Percentiles rank a stretch among this genome's conserved stretches.
phyloP scores from a whole-genome alignment of 345 rosid species.

The Salix exigua region DNA sequence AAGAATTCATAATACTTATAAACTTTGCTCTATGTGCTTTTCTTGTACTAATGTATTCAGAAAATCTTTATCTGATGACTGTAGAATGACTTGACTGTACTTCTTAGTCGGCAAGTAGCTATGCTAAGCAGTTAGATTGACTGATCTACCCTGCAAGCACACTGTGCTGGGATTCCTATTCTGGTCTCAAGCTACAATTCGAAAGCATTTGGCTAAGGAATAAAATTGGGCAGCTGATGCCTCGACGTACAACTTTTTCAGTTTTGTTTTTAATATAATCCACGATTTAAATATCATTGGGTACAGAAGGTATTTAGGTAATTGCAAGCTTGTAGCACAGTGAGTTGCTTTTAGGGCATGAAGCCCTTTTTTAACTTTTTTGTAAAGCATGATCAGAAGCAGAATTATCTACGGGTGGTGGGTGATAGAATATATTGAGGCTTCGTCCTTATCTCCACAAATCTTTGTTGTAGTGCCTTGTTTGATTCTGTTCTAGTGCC shows the following conservation, averaged over 20 bases:
- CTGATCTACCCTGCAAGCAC: neutral
- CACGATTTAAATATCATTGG: neutral
- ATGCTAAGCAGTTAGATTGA: neutral
- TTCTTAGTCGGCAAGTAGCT: conserved; percentile 45
- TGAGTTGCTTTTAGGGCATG: conserved; percentile 10
- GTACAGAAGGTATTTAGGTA: neutral
- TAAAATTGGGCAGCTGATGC: neutral
- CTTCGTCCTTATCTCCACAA: conserved; percentile 20
- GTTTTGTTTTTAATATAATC: too few relatives aligned
- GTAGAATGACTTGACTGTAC: conserved; percentile 18
- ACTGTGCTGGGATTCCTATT: neutral
- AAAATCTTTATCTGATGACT: neutral
- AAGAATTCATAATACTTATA: conserved; percentile 29
- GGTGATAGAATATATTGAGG: conserved; percentile 22
- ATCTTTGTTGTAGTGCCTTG: conserved; percentile 18
- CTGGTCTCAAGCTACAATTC: neutral
- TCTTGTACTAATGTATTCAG: conserved; percentile 4
- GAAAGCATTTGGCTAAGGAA: neutral
- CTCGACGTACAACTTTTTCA: neutral
- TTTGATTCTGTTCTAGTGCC: conserved; percentile 19
- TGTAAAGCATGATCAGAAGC: conserved; percentile 26
- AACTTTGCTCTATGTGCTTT: conserved; percentile 26
- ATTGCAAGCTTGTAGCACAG: neutral
- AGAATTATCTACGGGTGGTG: conserved; percentile 9
- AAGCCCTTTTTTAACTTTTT: conserved; percentile 19